Conservation (phyloP, 2,329 filamentous ascomycete species). For the Aspergillus unguis region DNA sequence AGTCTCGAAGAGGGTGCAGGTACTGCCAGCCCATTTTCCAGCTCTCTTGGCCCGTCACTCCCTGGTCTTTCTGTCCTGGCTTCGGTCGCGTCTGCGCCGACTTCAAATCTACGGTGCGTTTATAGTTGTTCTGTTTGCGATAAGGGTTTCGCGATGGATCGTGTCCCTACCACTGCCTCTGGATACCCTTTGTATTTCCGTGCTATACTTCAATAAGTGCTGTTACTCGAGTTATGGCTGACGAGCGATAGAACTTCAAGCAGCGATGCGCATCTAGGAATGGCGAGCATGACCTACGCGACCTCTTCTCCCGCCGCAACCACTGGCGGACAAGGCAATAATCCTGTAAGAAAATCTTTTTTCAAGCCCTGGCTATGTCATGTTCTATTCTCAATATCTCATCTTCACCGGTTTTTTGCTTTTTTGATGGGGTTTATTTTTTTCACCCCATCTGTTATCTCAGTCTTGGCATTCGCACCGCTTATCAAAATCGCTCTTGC, state of each 20-base stretch:
- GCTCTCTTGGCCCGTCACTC: constrained; percentile 44
- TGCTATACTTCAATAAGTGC: no score
- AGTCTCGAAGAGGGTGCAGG: constrained; percentile 24
- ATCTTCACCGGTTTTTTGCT: constrained; percentile 14
- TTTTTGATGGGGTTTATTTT: constrained; percentile 22
- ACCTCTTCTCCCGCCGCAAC: constrained; percentile 64
- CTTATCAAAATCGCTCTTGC: constrained; percentile 41
- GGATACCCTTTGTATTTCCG: no score
- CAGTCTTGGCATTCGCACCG: constrained; percentile 37
- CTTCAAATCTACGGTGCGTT: constrained; percentile 52
- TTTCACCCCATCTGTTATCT: constrained; percentile 31
- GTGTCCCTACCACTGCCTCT: neutral
- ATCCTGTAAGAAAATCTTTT: constrained; percentile 37
- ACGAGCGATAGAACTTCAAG: constrained; percentile 28
- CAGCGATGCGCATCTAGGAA: constrained; percentile 49
- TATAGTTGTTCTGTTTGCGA: constrained; percentile 1
- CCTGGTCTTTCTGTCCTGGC: constrained; percentile 60
- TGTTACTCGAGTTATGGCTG: constrained; percentile 1
- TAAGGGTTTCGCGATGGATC: neutral
- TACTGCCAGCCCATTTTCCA: constrained; percentile 27
- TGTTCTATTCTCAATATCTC: neutral
- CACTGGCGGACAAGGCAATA: constrained; percentile 58
- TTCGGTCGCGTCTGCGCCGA: constrained; percentile 53
- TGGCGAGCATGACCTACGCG: constrained; percentile 60
- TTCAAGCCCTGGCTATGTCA: neutral